Evolutionary conservation across 108 stramenopile genomes (phyloP).

Genomic region (Cyclotella sp.): DNA sequence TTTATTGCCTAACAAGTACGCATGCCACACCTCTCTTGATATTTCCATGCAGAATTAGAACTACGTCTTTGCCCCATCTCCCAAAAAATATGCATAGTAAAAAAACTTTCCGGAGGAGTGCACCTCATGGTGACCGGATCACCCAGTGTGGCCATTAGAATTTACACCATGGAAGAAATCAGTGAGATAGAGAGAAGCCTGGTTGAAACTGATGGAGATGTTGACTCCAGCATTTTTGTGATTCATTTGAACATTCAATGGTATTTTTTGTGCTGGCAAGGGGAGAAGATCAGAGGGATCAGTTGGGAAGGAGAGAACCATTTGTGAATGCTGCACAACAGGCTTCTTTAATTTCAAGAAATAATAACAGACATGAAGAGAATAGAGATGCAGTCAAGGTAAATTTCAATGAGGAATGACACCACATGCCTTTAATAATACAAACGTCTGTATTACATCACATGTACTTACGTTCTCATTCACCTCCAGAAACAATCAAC

Average conservation of each 20-base stretch:
- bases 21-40: not conserved
- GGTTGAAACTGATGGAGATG: slow-evolving; percentile 1
- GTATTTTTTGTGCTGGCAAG: slow-evolving; percentile 50
- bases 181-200: slow-evolving; percentile 30
- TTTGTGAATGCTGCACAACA: slow-evolving; percentile 56
- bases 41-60: slow-evolving; percentile 46
- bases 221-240: slow-evolving; percentile 50
- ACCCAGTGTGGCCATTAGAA: slow-evolving; percentile 48
- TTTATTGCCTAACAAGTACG: not conserved
- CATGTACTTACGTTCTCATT: no score
- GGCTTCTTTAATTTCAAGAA: slow-evolving; percentile 19
- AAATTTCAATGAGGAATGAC: no score
- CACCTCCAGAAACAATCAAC: slow-evolving; percentile 14
- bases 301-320: slow-evolving; percentile 55
- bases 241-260: slow-evolving; percentile 56
- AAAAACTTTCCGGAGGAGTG: slow-evolving; percentile 51
- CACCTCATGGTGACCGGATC: slow-evolving; percentile 63
- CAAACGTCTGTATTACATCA: no score
- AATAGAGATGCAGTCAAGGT: not conserved
- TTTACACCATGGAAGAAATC: slow-evolving; percentile 45
- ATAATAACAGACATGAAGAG: not conserved
- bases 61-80: slow-evolving; percentile 45
- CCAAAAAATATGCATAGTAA: slow-evolving; percentile 60
- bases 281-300: slow-evolving; percentile 44
- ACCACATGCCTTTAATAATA: no score